phyloP scores from a whole-genome alignment of 441 rosid species.

The Monsonia emarginata region DNA sequence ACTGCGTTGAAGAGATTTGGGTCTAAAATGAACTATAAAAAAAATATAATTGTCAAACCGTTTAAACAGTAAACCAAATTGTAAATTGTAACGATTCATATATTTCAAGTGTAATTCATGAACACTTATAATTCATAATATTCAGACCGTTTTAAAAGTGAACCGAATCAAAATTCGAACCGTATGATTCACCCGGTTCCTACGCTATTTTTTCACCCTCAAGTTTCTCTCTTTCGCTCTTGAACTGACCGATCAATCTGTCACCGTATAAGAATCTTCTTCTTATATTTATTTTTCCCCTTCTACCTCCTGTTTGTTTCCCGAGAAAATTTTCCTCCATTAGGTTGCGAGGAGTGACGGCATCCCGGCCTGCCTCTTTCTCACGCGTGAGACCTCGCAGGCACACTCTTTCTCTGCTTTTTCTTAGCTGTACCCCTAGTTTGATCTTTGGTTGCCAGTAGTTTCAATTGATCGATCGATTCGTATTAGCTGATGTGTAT shows the following conservation, averaged over 20 bases:
- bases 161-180: too few relatives aligned
- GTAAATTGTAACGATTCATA: too few relatives aligned
- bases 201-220: not conserved
- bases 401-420: not conserved
- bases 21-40: too few relatives aligned
- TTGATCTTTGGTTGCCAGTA: not conserved
- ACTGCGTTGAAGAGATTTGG: too few relatives aligned
- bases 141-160: too few relatives aligned
- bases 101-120: too few relatives aligned
- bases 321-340: not conserved
- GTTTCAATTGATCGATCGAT: not conserved
- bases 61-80: too few relatives aligned
- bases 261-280: not conserved
- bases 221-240: not conserved
- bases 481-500: not conserved
- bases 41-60: too few relatives aligned
- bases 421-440: not conserved
- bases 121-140: too few relatives aligned
- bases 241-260: not conserved
- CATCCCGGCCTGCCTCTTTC: not conserved
- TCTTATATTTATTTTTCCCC: not conserved
- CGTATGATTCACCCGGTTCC: too few relatives aligned
- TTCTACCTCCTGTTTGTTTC: not conserved
- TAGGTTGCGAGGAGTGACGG: not conserved
- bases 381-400: not conserved